Conservation (phyloP, 768 basidiomycete species). For the Cystobasidiopsis lactophilus region DNA sequence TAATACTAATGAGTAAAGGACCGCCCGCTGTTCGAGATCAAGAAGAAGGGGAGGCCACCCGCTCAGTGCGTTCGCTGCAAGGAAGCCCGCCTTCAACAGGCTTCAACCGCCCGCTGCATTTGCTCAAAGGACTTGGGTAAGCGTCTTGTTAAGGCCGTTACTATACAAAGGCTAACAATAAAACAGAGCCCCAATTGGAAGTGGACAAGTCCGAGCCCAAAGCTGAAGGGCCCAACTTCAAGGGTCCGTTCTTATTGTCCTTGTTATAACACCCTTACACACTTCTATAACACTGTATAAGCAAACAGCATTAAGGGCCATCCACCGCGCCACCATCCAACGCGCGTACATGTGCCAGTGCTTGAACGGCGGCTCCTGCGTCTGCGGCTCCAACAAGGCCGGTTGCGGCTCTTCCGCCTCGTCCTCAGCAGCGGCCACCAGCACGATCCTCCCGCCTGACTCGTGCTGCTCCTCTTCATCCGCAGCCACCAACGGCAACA, state of each 20-base stretch:
- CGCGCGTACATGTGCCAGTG: neutral
- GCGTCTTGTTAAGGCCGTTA: too few relatives aligned
- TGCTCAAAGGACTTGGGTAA: too few relatives aligned
- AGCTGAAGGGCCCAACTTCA: neutral
- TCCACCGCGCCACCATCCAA: neutral
- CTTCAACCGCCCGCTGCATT: neutral
- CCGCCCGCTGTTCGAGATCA: constrained; percentile 1
- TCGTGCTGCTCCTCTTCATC: too few relatives aligned
- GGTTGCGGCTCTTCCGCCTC: too few relatives aligned
- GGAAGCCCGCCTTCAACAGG: neutral
- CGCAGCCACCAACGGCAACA: too few relatives aligned
- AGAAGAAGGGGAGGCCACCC: constrained; percentile 1
- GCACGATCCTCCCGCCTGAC: too few relatives aligned
- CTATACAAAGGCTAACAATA: too few relatives aligned
- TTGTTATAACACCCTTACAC: neutral
- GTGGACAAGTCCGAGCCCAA: too few relatives aligned
- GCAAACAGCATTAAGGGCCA: neutral
- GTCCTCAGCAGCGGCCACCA: too few relatives aligned
- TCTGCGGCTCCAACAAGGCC: neutral
- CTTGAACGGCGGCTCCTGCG: neutral
- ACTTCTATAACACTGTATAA: too few relatives aligned
- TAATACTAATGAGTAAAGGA: too few relatives aligned
- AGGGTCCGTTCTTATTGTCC: neutral
- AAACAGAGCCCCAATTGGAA: too few relatives aligned
- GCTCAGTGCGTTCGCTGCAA: neutral